Conservation (phyloP, 2,329 filamentous ascomycete genomes). For the Penicillium brasilianum region DNA sequence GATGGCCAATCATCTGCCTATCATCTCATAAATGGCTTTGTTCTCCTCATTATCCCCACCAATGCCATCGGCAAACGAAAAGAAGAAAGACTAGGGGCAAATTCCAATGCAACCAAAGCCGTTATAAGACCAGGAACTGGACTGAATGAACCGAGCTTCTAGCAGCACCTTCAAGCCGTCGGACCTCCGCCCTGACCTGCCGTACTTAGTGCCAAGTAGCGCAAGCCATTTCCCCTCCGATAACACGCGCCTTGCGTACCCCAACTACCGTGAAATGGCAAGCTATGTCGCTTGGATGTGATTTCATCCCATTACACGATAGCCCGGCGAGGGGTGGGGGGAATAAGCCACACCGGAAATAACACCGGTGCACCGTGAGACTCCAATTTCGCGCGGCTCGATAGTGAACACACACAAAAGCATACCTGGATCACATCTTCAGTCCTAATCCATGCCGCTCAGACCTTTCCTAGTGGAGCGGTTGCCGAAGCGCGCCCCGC, state of each 20-base stretch:
- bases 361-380: background rate
- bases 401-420: background rate
- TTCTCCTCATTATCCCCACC: background rate
- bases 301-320: background rate
- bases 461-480: slow-evolving; percentile 6
- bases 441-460: background rate
- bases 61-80: background rate
- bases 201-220: slow-evolving; percentile 3
- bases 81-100: background rate
- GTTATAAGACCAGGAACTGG: slow-evolving; percentile 4
- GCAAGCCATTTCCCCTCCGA: slow-evolving; percentile 14
- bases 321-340: background rate
- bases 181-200: slow-evolving; percentile 24
- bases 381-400: background rate
- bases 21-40: background rate
- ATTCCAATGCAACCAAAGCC: slow-evolving; percentile 10
- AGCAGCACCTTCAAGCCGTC: slow-evolving; percentile 19
- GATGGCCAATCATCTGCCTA: background rate
- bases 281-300: background rate
- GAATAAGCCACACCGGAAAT: slow-evolving; percentile 7
- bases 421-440: background rate
- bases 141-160: background rate
- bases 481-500: slow-evolving; percentile 12
- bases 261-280: background rate
- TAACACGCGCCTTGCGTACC: slow-evolving; percentile 8